Base-by-base conservation (phyloP, 306 rosid species). In the Dalbergia cochinchinensis region DNA sequence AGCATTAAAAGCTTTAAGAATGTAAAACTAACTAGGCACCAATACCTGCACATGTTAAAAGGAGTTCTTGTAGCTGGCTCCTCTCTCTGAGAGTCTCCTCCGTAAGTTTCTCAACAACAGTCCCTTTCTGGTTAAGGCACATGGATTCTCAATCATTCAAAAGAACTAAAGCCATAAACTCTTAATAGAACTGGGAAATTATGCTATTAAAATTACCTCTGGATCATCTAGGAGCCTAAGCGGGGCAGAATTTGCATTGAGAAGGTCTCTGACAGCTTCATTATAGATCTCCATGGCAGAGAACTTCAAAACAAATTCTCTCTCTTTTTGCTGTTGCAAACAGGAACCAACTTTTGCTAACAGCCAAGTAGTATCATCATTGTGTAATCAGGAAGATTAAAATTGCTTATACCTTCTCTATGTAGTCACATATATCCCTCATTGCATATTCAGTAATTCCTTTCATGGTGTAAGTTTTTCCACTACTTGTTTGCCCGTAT, bases 401-500 rank as follows among this genome's bases (percentile, higher is more conserved):
- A 55, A 74, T 20, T 16, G 26, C 35, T 58, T n/a, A 62, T 84
- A 95, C 99, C 90, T 48, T 78, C 63, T 90, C 84, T 3, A 90
- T 90, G 89, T 86, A 85, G 82, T 88, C 66, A 74, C 85, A 91
- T 66, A 95, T 90, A 70, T 95, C 98, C 65, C 82, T 72, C 20
- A 92, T 81, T 5, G 99, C 93, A 78, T 61, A 78, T 74, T 92
- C 86, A 6, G 97, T 92, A 74, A 95, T 81, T 76, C 98, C 99
- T 16, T 82, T 84, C 97, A 92, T 92, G 48, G 99, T 92, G 86
- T 92, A 93, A 6, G 99, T 95, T 90, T 95, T 95, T 80, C 99
- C 99, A 69, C 99, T 95, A 83, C 98, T 92, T 45, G 99, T 95
- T 88, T 91, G 99, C 31, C 98, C 99, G 59, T 95, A 95, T 11